Percentiles rank a stretch among this genome's conserved stretches.
Conservation (phyloP, 2,329 filamentous ascomycete species). For the Aspergillus proliferans region DNA sequence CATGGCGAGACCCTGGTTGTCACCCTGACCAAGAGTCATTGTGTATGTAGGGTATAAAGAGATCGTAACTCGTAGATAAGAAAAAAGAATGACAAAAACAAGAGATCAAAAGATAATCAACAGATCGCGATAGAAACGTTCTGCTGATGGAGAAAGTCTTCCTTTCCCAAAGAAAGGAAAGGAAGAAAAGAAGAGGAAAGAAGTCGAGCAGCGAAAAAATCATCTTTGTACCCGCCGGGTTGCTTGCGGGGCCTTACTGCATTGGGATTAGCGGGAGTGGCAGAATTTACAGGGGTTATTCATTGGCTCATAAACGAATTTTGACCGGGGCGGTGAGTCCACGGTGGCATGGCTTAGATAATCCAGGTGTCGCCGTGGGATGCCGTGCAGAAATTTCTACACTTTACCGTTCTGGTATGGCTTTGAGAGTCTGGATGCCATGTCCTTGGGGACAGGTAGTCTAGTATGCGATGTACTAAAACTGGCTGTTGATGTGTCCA, state of each 20-base stretch:
- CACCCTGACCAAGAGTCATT: conserved; percentile 70
- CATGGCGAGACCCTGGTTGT: conserved; percentile 45
- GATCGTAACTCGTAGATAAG: conserved; percentile 17
- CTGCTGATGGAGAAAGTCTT: conserved; percentile 56
- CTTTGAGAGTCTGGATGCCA: no score
- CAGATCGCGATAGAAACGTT: conserved; percentile 39
- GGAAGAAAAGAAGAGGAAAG: conserved; percentile 36
- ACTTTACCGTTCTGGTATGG: no score
- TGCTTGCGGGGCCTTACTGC: conserved; percentile 9
- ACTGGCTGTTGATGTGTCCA: no score
- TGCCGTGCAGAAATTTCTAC: no score
- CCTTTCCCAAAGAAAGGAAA: conserved; percentile 52
- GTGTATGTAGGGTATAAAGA: conserved; percentile 37
- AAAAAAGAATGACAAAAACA: conserved; percentile 8
- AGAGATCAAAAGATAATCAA: conserved; percentile 34
- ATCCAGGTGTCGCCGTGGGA: no score
- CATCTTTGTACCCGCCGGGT: conserved; percentile 23
- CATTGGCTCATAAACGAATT: conserved; percentile 29
- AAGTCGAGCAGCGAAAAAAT: conserved; percentile 23
- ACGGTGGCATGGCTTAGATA: conserved; percentile 6
- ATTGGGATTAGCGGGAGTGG: conserved; percentile 16
- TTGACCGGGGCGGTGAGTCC: conserved; percentile 16
- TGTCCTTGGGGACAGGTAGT: no score
- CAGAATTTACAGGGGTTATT: not conserved
- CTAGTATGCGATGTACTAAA: no score